Evolutionary conservation across 2,329 filamentous ascomycete species (phyloP).

Genomic region (Rhytidhysteron rufulum): DNA sequence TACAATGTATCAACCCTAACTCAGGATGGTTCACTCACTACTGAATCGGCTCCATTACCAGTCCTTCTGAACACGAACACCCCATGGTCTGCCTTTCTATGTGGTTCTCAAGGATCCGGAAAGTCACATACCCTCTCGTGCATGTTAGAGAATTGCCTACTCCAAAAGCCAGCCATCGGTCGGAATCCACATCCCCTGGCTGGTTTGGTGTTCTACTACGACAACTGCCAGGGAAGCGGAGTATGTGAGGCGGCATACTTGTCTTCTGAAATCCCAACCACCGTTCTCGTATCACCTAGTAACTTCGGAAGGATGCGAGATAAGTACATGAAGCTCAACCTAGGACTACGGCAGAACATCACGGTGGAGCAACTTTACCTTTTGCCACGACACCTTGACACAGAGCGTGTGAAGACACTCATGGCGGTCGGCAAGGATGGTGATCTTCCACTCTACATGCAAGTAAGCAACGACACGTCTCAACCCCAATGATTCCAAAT

Average conservation of each 20-base stretch:
- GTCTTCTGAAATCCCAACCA: conserved; percentile 9
- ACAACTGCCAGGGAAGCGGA: conserved; percentile 40
- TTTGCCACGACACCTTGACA: conserved; percentile 11
- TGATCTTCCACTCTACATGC: conserved; percentile 15
- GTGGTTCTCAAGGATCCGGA: conserved; percentile 60
- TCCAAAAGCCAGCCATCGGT: neutral
- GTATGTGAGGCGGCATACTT: conserved; percentile 55
- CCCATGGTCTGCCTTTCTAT: conserved; percentile 59
- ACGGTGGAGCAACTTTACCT: conserved; percentile 10
- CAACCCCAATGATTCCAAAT: neutral
- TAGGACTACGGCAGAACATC: conserved; percentile 3
- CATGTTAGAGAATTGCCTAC: conserved; percentile 54
- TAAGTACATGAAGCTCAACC: conserved; percentile 9
- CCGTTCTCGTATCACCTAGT: conserved; percentile 14
- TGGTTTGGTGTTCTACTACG: conserved; percentile 52
- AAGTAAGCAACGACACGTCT: conserved; percentile 6
- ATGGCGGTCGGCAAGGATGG: conserved; percentile 14
- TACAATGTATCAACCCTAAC: neutral
- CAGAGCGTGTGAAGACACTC: conserved; percentile 12
- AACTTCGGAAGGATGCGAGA: conserved; percentile 10
- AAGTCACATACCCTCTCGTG: conserved; percentile 60
- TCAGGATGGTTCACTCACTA: no score
- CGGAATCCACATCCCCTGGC: neutral
- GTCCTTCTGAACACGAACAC: conserved; percentile 49
- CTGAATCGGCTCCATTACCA: no score